phyloP scores from a whole-genome alignment of 2,329 filamentous ascomycete genomes.

The Didymella segeticola region DNA sequence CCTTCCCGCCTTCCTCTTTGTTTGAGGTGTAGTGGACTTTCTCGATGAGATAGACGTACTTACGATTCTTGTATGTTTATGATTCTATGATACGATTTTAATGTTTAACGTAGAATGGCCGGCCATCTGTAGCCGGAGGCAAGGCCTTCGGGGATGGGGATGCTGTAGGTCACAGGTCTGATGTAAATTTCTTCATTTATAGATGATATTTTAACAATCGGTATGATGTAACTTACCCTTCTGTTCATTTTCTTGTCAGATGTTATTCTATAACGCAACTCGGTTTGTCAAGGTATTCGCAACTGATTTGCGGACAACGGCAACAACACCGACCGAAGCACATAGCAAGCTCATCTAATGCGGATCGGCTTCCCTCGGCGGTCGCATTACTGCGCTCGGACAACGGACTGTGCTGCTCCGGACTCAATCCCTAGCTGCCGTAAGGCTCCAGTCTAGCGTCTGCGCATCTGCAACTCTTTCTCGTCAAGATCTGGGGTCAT shows the following conservation, averaged over 20 bases:
- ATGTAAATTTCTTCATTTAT: slow-evolving; percentile 8
- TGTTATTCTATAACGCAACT: not conserved
- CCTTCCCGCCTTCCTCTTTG: slow-evolving; percentile 21
- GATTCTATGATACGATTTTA: slow-evolving; percentile 10
- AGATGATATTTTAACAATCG: not conserved
- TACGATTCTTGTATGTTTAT: slow-evolving; percentile 21
- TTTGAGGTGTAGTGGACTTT: slow-evolving; percentile 1
- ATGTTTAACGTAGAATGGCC: not conserved
- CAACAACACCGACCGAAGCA: not conserved
- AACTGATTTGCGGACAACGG: not conserved
- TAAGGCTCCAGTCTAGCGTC: not conserved
- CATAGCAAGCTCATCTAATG: not conserved
- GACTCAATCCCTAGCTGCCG: slow-evolving; percentile 15
- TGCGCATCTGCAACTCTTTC: slow-evolving; percentile 9
- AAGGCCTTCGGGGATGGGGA: not conserved
- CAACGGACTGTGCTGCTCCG: slow-evolving; percentile 13
- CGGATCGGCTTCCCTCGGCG: slow-evolving; percentile 1
- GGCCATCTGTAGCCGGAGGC: not conserved
- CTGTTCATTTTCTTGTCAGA: too few relatives aligned
- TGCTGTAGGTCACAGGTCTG: not conserved
- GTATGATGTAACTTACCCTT: too few relatives aligned
- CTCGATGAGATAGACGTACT: not conserved
- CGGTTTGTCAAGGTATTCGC: not conserved
- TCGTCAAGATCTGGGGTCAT: slow-evolving; percentile 24
- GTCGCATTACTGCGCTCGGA: slow-evolving; percentile 5